Base-by-base conservation (phyloP, 495 filamentous ascomycete species). In the Collariella sp. region DNA sequence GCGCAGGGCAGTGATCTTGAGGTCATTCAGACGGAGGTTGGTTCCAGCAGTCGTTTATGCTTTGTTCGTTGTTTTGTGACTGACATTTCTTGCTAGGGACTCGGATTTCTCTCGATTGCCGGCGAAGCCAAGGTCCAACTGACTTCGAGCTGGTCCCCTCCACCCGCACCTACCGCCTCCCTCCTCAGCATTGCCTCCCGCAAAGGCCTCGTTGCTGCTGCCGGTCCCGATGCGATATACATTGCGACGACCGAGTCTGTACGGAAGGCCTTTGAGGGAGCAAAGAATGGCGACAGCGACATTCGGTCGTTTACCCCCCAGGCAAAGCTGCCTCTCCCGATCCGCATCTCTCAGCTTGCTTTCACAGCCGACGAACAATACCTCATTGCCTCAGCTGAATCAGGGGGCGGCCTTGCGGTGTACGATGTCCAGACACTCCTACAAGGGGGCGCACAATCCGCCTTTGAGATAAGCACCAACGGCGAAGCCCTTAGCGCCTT, bases 341-440 rank as follows among this genome's bases (percentile, higher is more conserved):
- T 83, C 58, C 79, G 87, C 59, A 79, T 95, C 41, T 91, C 89
- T 5, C 94, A 99, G 67, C 76, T 97, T 7, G 86, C 84, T 23
- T 99, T 97, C 62, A 89, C 88, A 0, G 80, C 86, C 43, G 84
- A 89, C 59, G 94, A 96, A 64, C 80, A 80, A 48, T 90, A 84
- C 52, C 73, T 99, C 43, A 80, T 96, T 19, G 71, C 97, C 13
- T 86, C 87, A 6, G 89, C 88, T 9, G 88, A 95, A 65, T 77
- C 77, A 54, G 88, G 89, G 5, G 83, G 89, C 24, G 89, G 89
- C 10, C 72, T 99, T 35, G 86, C 85, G 2, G 81, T 96, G 15
- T 96, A 93, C 65, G 77, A 90, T 39, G 82, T 87, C 16, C 69
- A 82, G 39, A 72, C 74, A 16, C 71, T 97, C 18, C 63, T 78